Conservation (phyloP, 2,329 filamentous ascomycete genomes). For the Arthroderma sp. region DNA sequence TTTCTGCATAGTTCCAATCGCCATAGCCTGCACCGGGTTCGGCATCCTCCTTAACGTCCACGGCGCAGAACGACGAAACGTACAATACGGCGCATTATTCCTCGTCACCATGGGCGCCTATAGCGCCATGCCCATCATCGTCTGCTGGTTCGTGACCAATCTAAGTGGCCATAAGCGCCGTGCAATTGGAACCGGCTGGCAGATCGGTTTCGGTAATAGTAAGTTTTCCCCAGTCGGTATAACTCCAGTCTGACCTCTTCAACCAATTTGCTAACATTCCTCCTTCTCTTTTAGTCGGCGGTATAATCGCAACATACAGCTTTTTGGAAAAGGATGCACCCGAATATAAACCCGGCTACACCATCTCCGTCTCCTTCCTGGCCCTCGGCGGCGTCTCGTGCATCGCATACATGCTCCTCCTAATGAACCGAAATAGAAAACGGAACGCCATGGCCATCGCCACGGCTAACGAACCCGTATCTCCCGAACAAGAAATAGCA, state of each 20-base stretch:
- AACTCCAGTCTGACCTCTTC: neutral
- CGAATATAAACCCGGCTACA: constrained; percentile 57
- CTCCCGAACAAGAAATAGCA: constrained; percentile 19
- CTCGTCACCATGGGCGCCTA: constrained; percentile 69
- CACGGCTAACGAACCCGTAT: constrained; percentile 8
- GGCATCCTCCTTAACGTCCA: constrained; percentile 60
- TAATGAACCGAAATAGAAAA: constrained; percentile 29
- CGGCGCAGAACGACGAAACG: constrained; percentile 39
- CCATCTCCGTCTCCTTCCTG: constrained; percentile 62
- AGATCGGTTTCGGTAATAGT: constrained; percentile 62
- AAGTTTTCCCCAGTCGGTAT: constrained; percentile 7
- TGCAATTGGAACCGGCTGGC: constrained; percentile 60
- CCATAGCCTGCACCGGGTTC: constrained; percentile 60
- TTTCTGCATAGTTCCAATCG: constrained; percentile 58
- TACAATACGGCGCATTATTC: constrained; percentile 72
- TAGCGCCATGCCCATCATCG: constrained; percentile 75
- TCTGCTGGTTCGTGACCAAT: constrained; percentile 77
- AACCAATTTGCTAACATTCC: neutral
- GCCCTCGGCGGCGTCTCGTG: constrained; percentile 48
- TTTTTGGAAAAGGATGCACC: constrained; percentile 57
- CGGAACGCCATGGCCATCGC: constrained; percentile 19
- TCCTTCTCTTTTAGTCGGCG: constrained; percentile 40
- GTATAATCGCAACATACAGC: constrained; percentile 62
- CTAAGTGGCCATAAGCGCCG: constrained; percentile 58
- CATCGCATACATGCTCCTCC: constrained; percentile 23